Evolutionary conservation across 371 early-diverging fungal species (phyloP), one percentile per base, ranked within the genome.

Genomic region (Syncephalis plumigaleata): DNA sequence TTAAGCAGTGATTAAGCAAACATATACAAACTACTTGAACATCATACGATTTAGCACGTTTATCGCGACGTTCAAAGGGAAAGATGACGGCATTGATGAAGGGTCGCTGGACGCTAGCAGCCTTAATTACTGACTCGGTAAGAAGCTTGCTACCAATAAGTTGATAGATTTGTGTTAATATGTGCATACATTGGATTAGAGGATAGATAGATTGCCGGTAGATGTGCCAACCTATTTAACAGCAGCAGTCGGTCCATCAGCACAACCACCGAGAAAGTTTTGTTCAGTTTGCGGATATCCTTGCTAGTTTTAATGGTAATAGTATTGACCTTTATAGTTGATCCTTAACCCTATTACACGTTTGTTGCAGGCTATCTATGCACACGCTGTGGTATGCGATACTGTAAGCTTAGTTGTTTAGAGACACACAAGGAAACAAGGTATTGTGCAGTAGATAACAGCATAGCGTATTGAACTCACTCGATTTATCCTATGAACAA

Each of bases 351-450:
- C 4, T 31, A 11, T 11, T 7, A 31, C 11, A 31, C 31, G 22
- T 51, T 40, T 39, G 26, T 51, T 11, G 39, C 52, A 22, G 42
- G 42, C 8, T 51, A 51, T 42, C 25, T 16, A 21, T 51, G 52
- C 46, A 51, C 27, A 40, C 42, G 26, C n/a, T 51, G 52, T 22
- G 52, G 52, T 16, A 46, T 46, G 52, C 45, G 40, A 40, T 51
- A 51, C 46, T 51, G 52, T 23, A 51, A 42, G 20, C 18, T 46
- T 17, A 46, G 27, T 36, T 51, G 52, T 8, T 25, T 25, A 25
- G 52, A 45, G 39, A 51, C 47, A n/a, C 52, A 51, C 31, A 26
- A 45, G 36, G 52, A 51, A 26, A 51, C 47, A 17, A 45, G 50
- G 50, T 50, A 42, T 26, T 23, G 13, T 20, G 11, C 3, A 45